phyloP scores from a whole-genome alignment of 2,329 filamentous ascomycete genomes.

The Balansia obtecta region DNA sequence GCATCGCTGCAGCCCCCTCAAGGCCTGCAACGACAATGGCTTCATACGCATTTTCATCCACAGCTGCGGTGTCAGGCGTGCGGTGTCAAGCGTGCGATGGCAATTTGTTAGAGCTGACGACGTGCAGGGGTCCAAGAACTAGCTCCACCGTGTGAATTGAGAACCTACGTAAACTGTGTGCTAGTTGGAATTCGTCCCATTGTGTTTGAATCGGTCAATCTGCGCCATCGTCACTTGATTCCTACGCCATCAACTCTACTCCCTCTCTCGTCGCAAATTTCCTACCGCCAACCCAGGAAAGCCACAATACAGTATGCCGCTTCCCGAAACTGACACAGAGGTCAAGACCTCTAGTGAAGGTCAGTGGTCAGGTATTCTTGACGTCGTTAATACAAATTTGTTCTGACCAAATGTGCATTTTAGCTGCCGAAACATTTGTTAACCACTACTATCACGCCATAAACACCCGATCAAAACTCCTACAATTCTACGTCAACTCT shows the following conservation, averaged over 20 bases:
- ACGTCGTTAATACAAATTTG: background rate
- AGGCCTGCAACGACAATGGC: slow-evolving; percentile 14
- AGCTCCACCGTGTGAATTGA: slow-evolving; percentile 1
- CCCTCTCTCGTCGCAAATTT: background rate
- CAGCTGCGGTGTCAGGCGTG: background rate
- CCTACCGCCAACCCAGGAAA: background rate
- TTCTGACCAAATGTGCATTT: background rate
- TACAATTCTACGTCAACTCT: slow-evolving; percentile 57
- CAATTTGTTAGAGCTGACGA: background rate
- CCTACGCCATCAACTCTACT: background rate
- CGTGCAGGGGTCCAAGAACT: background rate
- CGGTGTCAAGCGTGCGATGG: background rate
- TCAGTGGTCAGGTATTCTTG: slow-evolving; percentile 9
- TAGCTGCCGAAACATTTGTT: slow-evolving; percentile 60
- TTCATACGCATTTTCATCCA: slow-evolving; percentile 14
- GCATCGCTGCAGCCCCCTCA: slow-evolving; percentile 13
- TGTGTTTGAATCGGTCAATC: background rate
- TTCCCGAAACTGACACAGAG: slow-evolving; percentile 29
- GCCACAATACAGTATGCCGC: slow-evolving; percentile 16
- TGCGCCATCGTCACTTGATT: background rate
- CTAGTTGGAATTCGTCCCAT: too few species aligned
- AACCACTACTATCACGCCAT: slow-evolving; percentile 66
- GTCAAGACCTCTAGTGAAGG: slow-evolving; percentile 35
- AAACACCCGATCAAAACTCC: slow-evolving; percentile 47
- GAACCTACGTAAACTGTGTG: background rate